Evolutionary conservation across 345 rosid genomes (phyloP).

Genomic region (Heritiera littoralis): DNA sequence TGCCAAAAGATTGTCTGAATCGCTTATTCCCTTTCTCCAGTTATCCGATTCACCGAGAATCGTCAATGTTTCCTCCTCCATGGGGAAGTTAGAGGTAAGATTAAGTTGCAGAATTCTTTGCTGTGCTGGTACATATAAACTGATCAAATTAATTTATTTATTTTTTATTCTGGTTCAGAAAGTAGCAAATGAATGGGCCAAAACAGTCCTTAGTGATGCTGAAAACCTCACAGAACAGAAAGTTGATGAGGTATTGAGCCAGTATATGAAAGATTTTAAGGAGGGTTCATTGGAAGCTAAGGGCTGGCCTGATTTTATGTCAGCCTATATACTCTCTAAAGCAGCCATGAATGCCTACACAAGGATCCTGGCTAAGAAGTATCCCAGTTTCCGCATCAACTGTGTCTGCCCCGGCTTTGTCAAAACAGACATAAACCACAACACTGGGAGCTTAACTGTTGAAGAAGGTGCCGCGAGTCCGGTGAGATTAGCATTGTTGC

Average conservation of each 20-base stretch:
- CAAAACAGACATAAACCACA: conserved; percentile 31
- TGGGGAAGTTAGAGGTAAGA: conserved; percentile 1
- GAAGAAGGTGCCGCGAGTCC: conserved; percentile 12
- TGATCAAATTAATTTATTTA: background rate
- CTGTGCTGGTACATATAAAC: background rate
- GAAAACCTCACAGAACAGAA: conserved; percentile 36
- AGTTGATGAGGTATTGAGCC: conserved; percentile 32
- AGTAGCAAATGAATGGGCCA: conserved; percentile 33
- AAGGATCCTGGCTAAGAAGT: conserved; percentile 27
- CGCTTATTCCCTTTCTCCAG: conserved; percentile 40
- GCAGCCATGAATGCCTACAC: conserved; percentile 38
- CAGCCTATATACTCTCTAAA: conserved; percentile 35
- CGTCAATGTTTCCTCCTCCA: background rate
- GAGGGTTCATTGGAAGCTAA: conserved; percentile 30
- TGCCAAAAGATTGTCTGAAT: conserved; percentile 33
- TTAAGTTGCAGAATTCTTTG: too few relatives aligned
- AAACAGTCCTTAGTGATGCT: conserved; percentile 22
- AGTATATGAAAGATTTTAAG: conserved; percentile 33
- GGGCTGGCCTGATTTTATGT: conserved; percentile 27
- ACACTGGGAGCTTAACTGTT: background rate
- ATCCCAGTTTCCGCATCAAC: conserved; percentile 27
- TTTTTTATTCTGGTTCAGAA: conserved; percentile 15
- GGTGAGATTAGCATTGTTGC: conserved; percentile 26
- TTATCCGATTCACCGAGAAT: conserved; percentile 5
- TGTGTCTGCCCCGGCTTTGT: conserved; percentile 37